These are phyloP conservation scores for Solanum pinnatisectum DNA, from an alignment of 257 asterid genomes.

Conservation along the genomic window DNA sequence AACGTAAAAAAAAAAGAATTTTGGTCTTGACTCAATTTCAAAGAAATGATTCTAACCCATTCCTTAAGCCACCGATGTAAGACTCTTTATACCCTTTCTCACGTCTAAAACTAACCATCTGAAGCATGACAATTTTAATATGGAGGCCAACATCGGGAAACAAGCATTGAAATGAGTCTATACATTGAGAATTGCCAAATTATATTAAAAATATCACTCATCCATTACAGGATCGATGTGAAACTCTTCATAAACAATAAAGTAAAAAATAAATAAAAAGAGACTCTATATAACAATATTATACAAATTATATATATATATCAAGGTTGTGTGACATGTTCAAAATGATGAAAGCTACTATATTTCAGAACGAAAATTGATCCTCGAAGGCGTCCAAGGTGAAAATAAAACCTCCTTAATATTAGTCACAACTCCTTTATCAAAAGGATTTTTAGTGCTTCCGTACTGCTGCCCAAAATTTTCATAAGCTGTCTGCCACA, in stretches of 20 bases:
- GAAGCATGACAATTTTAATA: not conserved
- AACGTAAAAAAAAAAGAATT: too few species aligned
- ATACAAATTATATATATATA: not conserved
- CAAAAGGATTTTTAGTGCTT: conserved; percentile 6
- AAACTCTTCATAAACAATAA: not conserved
- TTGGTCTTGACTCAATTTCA: not conserved
- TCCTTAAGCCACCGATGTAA: not conserved
- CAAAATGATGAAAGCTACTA: not conserved
- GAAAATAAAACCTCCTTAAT: conserved; percentile 13
- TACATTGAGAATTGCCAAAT: too few species aligned
- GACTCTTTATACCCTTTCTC: not conserved
- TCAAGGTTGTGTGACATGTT: not conserved
- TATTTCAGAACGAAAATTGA: conserved; percentile 21
- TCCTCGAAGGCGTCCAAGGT: conserved; percentile 4
- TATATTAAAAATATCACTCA: too few species aligned
- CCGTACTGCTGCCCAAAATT: conserved; percentile 12
- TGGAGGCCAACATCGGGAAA: not conserved
- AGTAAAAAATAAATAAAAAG: not conserved
- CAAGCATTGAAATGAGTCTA: not conserved
- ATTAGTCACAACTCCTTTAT: conserved; percentile 11
- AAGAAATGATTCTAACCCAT: too few species aligned
- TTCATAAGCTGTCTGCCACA: conserved; percentile 19
- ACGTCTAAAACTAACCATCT: too few species aligned
- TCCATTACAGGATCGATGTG: too few species aligned
- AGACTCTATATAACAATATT: not conserved